Conservation (phyloP, 1,139 yeast genomes). For the Hansenula sp. region DNA sequence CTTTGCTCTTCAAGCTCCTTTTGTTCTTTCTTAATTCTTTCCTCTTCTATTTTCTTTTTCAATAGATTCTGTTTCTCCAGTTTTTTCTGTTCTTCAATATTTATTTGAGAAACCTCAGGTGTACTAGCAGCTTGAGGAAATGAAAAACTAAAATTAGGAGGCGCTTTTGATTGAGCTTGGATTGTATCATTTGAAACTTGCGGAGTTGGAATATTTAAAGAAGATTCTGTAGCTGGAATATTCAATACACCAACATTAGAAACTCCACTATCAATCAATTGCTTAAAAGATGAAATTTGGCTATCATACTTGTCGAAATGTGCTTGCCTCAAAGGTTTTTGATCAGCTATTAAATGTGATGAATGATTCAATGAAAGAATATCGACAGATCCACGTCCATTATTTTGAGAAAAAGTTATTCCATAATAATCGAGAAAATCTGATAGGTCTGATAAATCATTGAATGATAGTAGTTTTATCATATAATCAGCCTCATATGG, state of each 20-base stretch:
- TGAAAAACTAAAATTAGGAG: neutral
- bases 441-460: constrained; percentile 45
- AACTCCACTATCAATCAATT: constrained; percentile 32
- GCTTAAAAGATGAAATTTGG: constrained; percentile 30
- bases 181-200: no score
- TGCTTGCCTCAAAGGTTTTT: constrained; percentile 45
- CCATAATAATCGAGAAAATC: constrained; percentile 64
- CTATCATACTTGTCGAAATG: constrained; percentile 49
- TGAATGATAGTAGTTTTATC: constrained; percentile 58
- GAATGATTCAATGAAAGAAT: constrained; percentile 49
- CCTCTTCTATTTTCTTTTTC: constrained; percentile 3
- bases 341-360: constrained; percentile 39
- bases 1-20: constrained; percentile 4
- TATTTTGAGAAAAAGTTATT: constrained; percentile 41
- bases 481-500: constrained; percentile 52
- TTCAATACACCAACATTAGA: constrained; percentile 22
- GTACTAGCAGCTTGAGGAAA: neutral
- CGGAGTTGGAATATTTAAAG: neutral
- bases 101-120: neutral
- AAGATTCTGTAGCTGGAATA: constrained; percentile 6
- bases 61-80: constrained; percentile 4
- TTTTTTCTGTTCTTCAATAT: constrained; percentile 3
- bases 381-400: constrained; percentile 44
- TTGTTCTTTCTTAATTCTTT: neutral
- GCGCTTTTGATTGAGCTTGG: constrained; percentile 6